Base-by-base conservation (phyloP, 805 yeast species). In the Spathaspora arborariae region DNA sequence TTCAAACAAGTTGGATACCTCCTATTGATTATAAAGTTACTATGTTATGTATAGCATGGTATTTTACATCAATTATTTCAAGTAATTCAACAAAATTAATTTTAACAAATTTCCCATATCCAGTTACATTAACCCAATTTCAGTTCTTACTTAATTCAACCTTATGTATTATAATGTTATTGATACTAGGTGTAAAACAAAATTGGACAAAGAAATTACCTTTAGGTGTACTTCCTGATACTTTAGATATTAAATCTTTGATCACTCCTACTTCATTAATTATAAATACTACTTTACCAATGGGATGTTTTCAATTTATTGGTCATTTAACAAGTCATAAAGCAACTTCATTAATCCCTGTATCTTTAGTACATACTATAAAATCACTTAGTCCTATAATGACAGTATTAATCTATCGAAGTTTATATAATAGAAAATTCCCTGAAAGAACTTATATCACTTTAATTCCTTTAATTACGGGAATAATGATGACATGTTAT, bases 241-340 rank as follows among this genome's bases (percentile, higher is more conserved):
- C 54, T 20, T 42, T 63, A 3, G 64, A 58, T 41, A 65, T 56
- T 13, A 42, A 51, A 21, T 63, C 68, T 26, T 79, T 85, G 52
- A 54, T 84, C 13, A 67, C 65, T 19, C 94, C 95, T 20, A 71
- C 81, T 2, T 53, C 62, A 41, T 58, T 73, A 44, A 70, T 84
- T 27, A 55, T 87, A 13, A 58, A 70, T 42, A 84, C 89, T 11
- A 88, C 96, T 0, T 78, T 88, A 19, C 98, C 98, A 16, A 89
- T 92, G 96, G 98, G 97, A 6, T 71, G 83, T 50, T 94, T 92
- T 68, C 98, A 92, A 70, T 87, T 92, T 54, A 72, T 84, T 18
- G 99, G 98, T 18, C 98, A 92, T 64, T 81, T 91, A 51, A 80
- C 95, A 11, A 81, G 95, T 6, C 97, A 91, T 62, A 86, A 87